Base-by-base conservation (phyloP, 2,329 filamentous ascomycete species). In the Pyrenochaeta sp. region DNA sequence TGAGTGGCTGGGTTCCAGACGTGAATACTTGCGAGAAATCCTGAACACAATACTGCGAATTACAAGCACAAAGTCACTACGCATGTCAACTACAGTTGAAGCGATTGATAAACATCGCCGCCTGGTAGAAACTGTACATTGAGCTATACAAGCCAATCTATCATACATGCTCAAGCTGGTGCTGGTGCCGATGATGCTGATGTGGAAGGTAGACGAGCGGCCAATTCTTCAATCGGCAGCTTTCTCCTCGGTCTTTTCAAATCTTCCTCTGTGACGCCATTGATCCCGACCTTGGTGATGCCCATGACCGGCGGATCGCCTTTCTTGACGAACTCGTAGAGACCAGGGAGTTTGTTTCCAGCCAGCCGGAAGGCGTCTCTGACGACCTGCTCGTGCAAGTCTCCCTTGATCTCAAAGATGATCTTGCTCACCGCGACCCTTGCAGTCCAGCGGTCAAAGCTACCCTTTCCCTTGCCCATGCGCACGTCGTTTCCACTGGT, bases 401-500 rank as follows among this genome's bases (percentile, higher is more conserved):
- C 84, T 31, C 94, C 94, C 73, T 90, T 91, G 58, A 99, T 76
- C 74, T 99, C 94, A 59, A 99, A 95, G 14, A 96, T 78, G 35
- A 99, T 84, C 71, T 94, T 89, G 74, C 89, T 96, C 37, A 97
- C 90, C 7, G 90, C 85, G 58, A 97, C 86, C 72, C 93, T 85
- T 15, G 88, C 84, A 4, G 93, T 91, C 94, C 94, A 99, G 68
- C 96, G 90, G 71, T 99, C 94, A 68, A 99, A 97, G 51, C 87
- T 89, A 60, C 94, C 94, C 72, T 99, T 99, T 75, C 94, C 94
- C 76, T 97, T 99, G 72, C 94, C 94, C 95, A 99, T 99, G 82
- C 94, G 88, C 72, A 90, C 88, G 76, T 99, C 94, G 66, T 97
- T 99, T 44, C 94, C 94, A 71, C 88, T 94, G 44, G 90, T 87